Conservation (phyloP, 768 basidiomycete genomes). For the Suillus luteus region DNA sequence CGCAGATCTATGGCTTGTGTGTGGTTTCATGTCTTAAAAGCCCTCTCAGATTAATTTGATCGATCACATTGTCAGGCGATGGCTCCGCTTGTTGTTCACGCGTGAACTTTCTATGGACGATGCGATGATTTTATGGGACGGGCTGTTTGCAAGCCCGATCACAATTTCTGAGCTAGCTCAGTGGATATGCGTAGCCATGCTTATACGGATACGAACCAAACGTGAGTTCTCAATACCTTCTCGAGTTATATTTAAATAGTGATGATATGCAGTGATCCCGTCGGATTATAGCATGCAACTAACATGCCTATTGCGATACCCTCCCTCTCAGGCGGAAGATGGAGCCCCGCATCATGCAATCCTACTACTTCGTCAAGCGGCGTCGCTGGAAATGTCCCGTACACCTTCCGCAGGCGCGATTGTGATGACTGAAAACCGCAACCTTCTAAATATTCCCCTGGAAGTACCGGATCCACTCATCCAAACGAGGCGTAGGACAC, state of each 20-base stretch:
- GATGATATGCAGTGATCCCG: slow-evolving; percentile 63
- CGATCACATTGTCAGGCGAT: slow-evolving; percentile 58
- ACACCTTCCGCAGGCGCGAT: slow-evolving; percentile 76
- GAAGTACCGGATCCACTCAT: slow-evolving; percentile 58
- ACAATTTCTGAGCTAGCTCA: slow-evolving; percentile 74
- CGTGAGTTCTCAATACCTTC: slow-evolving; percentile 48
- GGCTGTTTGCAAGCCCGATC: slow-evolving; percentile 81
- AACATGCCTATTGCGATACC: slow-evolving; percentile 85
- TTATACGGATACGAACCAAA: slow-evolving; percentile 89
- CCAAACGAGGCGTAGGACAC: slow-evolving; percentile 38
- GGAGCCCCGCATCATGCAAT: slow-evolving; percentile 56
- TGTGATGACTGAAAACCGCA: slow-evolving; percentile 80
- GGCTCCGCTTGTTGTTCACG: slow-evolving; percentile 91
- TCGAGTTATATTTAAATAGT: slow-evolving; percentile 11
- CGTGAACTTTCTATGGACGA: slow-evolving; percentile 84
- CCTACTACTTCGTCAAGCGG: slow-evolving; percentile 82
- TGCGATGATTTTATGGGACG: slow-evolving; percentile 94
- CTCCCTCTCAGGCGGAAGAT: slow-evolving; percentile 42
- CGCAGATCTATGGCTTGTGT: slow-evolving; percentile 96
- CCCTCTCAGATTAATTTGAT: slow-evolving; percentile 16
- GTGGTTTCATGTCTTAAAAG: slow-evolving; percentile 29
- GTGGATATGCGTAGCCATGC: slow-evolving; percentile 93
- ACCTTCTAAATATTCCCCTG: slow-evolving; percentile 68
- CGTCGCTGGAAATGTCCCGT: slow-evolving; percentile 74
- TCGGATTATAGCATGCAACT: slow-evolving; percentile 87